These are phyloP conservation scores for Hypomyces rosellus DNA, from an alignment of 2,329 filamentous ascomycete species.

Conservation along the genomic window DNA sequence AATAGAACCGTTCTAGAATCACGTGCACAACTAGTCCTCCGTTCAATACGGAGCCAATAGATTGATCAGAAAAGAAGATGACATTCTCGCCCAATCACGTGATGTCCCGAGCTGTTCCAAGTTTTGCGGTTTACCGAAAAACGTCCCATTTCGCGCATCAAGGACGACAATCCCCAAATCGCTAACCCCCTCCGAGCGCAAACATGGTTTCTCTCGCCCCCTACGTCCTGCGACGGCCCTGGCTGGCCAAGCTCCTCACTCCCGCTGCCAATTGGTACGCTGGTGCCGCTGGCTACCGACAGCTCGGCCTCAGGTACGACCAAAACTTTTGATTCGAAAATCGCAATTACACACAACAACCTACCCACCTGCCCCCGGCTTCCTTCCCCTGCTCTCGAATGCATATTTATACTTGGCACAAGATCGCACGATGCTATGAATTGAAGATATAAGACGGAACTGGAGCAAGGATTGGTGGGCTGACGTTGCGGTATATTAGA, in stretches of 20 bases:
- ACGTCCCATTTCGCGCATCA: not conserved
- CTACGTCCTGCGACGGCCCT: constrained; percentile 77
- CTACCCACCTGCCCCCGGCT: not conserved
- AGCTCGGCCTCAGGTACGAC: constrained; percentile 79
- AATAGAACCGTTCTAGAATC: not conserved
- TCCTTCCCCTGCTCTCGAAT: not conserved
- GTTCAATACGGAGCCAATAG: not conserved
- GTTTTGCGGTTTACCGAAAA: constrained; percentile 21
- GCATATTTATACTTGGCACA: too few relatives aligned
- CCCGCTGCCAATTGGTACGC: constrained; percentile 85
- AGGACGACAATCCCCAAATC: not conserved
- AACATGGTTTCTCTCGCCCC: constrained; percentile 49
- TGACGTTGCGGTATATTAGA: constrained; percentile 40
- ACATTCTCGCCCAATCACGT: constrained; percentile 21
- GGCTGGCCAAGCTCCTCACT: constrained; percentile 68
- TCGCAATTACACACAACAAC: not conserved
- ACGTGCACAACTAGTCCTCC: not conserved
- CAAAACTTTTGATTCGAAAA: not conserved
- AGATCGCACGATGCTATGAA: too few relatives aligned
- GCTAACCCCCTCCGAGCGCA: not conserved
- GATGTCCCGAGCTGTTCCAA: constrained; percentile 26
- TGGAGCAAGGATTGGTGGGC: too few relatives aligned
- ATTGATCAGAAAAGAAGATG: too few relatives aligned
- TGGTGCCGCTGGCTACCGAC: constrained; percentile 84
- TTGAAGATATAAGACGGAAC: too few relatives aligned